These are phyloP conservation scores for Saksenaea vasiformis DNA, from an alignment of 371 early-diverging fungal species.

Conservation along the genomic window DNA sequence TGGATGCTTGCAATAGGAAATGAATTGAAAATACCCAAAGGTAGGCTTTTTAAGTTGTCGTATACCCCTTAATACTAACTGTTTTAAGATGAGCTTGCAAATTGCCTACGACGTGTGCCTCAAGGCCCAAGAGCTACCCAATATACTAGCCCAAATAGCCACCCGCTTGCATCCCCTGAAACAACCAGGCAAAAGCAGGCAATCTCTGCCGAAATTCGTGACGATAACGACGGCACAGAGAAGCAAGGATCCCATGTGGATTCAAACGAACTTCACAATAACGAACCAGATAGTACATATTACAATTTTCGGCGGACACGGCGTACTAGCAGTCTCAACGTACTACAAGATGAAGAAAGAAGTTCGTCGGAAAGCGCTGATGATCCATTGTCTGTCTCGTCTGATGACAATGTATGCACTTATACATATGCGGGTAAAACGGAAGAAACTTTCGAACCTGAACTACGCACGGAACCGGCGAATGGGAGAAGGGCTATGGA, in stretches of 20 bases:
- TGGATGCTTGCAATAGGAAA: constrained; percentile 52
- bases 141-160: not conserved
- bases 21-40: constrained; percentile 34
- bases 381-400: not conserved
- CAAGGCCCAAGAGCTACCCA: not conserved
- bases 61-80: not conserved
- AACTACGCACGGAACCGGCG: not conserved
- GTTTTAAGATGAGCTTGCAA: constrained; percentile 7
- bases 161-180: not conserved
- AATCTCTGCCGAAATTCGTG: not conserved
- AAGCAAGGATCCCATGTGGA: not conserved
- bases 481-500: not conserved
- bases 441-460: not conserved
- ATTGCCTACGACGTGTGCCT: constrained; percentile 12
- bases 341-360: constrained; percentile 25
- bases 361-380: not conserved
- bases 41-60: constrained; percentile 1
- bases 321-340: constrained; percentile 50
- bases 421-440: constrained; percentile 5
- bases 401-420: not conserved
- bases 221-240: not conserved
- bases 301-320: constrained; percentile 21
- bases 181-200: not conserved
- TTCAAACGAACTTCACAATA: not conserved
- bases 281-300: constrained; percentile 8